Evolutionary conservation across 2,329 filamentous ascomycete genomes (phyloP), one percentile per base, ranked within the genome.

Genomic region (Colletotrichum sidae): DNA sequence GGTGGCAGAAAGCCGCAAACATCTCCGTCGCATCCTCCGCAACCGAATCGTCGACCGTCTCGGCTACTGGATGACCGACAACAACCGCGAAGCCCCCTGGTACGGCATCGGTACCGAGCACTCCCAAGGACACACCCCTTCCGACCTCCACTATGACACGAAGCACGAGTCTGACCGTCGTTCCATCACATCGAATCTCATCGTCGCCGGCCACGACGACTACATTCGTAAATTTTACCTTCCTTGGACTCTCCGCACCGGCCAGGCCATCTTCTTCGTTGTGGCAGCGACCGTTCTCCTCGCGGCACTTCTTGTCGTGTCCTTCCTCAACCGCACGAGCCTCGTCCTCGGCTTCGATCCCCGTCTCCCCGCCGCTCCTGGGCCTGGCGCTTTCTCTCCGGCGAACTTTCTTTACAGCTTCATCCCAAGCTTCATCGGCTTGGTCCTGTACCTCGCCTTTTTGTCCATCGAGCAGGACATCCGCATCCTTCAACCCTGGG

Each of bases 331-430:
- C 44, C 81, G 84, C 6, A 89, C 86, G 8, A 85, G 86, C 10
- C 83, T 97, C 37, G 79, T 85, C 42, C 75, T 83, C 8, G 94
- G 94, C 8, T 97, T 97, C 75, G 76, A 84, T 7, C 93, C 94
- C 2, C 80, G 84, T 7, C 80, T 97, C 1, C 79, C 83, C 9
- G 88, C 90, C 0, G 67, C 47, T 12, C 88, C 92, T 1, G 80
- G 85, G 4, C 72, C 78, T 0, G 81, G 81, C 34, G 92, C 91
- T 15, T 97, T 96, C 77, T 96, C 93, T 1, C 83, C 92, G 0
- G 92, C 93, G 54, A 93, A 97, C 77, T 97, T 97, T 78, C 80
- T 97, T 55, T 97, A 94, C 81, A 88, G 87, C 67, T 93, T 94
- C 76, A 60, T 94, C 25, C 92, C 92, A 0, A 87, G 90, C 3